Base-by-base conservation (phyloP, 495 filamentous ascomycete genomes). In the Neurospora pannonica region DNA sequence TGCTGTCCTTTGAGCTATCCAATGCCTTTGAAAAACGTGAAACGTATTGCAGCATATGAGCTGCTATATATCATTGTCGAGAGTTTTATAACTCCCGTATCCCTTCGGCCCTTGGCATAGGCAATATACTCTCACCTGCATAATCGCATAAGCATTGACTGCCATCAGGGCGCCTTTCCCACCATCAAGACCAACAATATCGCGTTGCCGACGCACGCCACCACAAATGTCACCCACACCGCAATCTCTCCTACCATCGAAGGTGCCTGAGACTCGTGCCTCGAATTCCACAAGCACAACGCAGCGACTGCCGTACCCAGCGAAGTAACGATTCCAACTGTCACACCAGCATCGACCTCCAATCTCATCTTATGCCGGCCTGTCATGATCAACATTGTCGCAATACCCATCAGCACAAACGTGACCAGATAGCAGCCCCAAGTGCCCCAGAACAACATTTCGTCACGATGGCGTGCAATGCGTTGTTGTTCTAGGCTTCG, bases 341-440 rank as follows among this genome's bases (percentile, higher is more conserved):
- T 83, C 38, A 89, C 88, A 28, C 89, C 90, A 2, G 84, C 85
- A 73, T 91, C 89, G 5, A 92, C 90, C 75, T 89, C 86, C 60
- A 87, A 78, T 2, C 83, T 80, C 72, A 87, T 81, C 77, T 85
- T 87, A 72, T 86, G 86, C 5, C 84, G 81, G 5, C 89, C 88
- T 7, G 89, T 88, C 4, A 80, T 76, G 70, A 89, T 85, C 5
- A 92, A 82, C 8, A 89, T 76, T 10, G 81, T 81, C 1, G 89
- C 86, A 34, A 92, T 80, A 71, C 82, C 73, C 36, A 91, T 83
- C 11, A 92, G 82, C n/a, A 88, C 71, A 38, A 86, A 84, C 0
- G 89, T 81, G 0, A 81, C 81, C 8, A 75, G 74, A 71, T 87
- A 89, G 36, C 82, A 83, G 38, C 79, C 80, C 37, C 88, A 70